Evolutionary conservation across 768 basidiomycete species (phyloP).

Genomic region (Mycena maculata): DNA sequence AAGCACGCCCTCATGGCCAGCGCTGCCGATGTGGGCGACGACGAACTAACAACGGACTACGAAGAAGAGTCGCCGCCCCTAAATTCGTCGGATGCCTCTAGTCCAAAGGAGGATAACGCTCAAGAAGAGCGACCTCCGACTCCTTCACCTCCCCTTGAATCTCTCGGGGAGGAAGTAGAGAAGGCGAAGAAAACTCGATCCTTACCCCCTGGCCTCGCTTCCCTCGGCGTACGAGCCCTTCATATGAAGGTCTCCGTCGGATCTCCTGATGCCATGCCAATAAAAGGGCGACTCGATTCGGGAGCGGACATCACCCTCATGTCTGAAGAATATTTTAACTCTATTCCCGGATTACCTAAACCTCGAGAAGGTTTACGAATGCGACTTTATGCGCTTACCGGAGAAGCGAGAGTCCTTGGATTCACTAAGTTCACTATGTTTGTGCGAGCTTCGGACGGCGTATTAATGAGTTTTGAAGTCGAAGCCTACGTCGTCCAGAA

Average conservation of each 20-base stretch:
- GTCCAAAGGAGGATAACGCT: not conserved
- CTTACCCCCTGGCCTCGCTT: not conserved
- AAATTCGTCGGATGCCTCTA: not conserved
- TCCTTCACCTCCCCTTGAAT: not conserved
- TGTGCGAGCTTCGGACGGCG: not conserved
- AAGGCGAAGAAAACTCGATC: not conserved
- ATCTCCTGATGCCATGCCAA: not conserved
- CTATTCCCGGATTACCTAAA: not conserved
- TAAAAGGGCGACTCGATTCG: not conserved
- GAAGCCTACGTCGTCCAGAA: conserved; percentile 41
- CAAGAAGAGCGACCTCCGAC: not conserved
- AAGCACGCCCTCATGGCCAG: too few species aligned
- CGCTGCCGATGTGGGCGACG: too few species aligned
- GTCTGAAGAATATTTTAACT: conserved; percentile 6
- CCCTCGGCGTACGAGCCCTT: not conserved
- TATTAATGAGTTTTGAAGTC: conserved; percentile 29
- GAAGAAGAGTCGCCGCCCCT: not conserved
- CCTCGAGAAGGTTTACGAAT: conserved; percentile 31
- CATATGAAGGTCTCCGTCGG: not conserved
- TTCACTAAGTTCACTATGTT: conserved; percentile 28
- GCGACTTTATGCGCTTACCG: conserved; percentile 10
- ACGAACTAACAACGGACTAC: too few species aligned
- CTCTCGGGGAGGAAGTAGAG: not conserved
- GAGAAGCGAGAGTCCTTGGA: conserved; percentile 28
- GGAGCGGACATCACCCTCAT: too few species aligned